Conservation (phyloP, 1,284 basidiomycete genomes). For the Puccinia polysora region DNA sequence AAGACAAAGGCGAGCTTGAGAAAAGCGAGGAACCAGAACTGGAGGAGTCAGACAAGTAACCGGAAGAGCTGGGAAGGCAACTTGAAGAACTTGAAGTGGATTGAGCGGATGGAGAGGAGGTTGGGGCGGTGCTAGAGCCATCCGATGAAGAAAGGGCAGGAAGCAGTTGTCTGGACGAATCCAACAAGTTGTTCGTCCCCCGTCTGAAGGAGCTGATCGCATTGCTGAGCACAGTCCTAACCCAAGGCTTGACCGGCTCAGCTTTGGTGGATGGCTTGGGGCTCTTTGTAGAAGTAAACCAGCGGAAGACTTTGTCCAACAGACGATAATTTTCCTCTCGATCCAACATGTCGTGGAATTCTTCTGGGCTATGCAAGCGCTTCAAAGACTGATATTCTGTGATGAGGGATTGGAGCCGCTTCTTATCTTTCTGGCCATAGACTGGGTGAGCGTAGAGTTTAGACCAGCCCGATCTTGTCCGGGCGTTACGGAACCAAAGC, state of each 20-base stretch:
- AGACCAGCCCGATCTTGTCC: constrained; percentile 27
- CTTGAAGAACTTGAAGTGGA: not conserved
- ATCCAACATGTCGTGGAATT: not conserved
- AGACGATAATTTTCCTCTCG: not conserved
- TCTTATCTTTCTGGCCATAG: constrained; percentile 8
- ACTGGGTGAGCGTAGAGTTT: constrained; percentile 22
- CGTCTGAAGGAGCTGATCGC: constrained; percentile 1
- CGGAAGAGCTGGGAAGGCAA: not conserved
- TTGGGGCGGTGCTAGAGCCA: not conserved
- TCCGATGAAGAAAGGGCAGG: not conserved
- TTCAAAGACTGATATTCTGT: constrained; percentile 11
- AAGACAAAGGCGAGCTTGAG: constrained; percentile 2
- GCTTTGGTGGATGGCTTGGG: not conserved
- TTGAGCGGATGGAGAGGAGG: not conserved
- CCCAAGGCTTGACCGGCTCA: constrained; percentile 14
- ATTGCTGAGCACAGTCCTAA: constrained; percentile 29
- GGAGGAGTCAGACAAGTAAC: not conserved
- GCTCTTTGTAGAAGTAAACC: not conserved
- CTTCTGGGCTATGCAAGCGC: not conserved
- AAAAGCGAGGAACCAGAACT: not conserved
- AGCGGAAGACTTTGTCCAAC: constrained; percentile 22
- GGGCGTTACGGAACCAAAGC: constrained; percentile 34
- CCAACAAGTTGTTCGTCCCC: not conserved
- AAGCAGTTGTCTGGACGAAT: constrained; percentile 8
- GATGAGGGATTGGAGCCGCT: constrained; percentile 1